Conservation (phyloP, 192 early-diverging fungal genomes). For the Coemansia sp. region DNA sequence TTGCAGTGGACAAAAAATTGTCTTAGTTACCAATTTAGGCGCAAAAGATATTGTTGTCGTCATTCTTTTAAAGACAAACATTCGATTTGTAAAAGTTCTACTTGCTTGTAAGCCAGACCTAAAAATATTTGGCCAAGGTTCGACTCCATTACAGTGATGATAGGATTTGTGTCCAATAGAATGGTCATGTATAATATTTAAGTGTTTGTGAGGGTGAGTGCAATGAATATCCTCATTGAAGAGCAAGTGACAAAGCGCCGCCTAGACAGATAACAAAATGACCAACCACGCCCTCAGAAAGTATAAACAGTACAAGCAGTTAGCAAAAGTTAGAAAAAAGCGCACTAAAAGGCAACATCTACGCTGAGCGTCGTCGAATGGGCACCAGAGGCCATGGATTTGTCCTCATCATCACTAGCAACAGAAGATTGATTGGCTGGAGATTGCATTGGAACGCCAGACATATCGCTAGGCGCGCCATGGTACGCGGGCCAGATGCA, state of each 20-base stretch:
- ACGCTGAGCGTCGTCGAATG: conserved; percentile 4
- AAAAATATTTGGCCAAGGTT: no score
- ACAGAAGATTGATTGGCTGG: not conserved
- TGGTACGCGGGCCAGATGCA: conserved; percentile 50
- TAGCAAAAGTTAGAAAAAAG: not conserved
- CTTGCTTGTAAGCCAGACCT: no score
- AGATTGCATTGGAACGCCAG: not conserved
- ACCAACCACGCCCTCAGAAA: not conserved
- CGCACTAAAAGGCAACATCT: not conserved
- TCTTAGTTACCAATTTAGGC: not conserved
- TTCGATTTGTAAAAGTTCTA: no score
- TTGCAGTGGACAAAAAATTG: not conserved
- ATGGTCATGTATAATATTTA: not conserved
- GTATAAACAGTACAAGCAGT: not conserved
- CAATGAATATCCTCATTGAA: not conserved
- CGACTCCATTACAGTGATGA: not conserved
- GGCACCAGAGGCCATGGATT: conserved; percentile 10
- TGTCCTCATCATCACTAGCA: conserved; percentile 7
- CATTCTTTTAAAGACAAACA: no score
- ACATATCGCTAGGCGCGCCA: conserved; percentile 37
- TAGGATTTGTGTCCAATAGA: not conserved
- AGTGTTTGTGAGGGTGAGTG: not conserved
- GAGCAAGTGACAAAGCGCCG: not conserved
- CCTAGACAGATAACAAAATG: not conserved
- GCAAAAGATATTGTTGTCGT: no score